Evolutionary conservation across 2,329 filamentous ascomycete species (phyloP), one percentile per base, ranked within the genome.

Genomic region (Iodosphaeria phyllophila): DNA sequence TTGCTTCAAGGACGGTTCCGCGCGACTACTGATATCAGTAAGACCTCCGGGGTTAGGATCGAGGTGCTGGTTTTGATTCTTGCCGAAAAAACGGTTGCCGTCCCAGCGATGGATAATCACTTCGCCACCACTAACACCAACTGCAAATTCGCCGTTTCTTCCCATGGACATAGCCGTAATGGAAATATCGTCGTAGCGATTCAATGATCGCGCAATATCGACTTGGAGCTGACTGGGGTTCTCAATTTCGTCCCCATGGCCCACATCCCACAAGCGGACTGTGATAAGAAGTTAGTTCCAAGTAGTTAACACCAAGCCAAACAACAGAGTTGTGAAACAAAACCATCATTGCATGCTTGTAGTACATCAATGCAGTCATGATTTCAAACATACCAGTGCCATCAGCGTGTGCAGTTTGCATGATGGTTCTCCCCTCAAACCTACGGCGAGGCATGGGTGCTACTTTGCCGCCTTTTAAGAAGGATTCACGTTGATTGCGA

Each of bases 221-320:
- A 92, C 71, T 50, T 98, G 86, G 13, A 95, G 54, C 26, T 80
- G 62, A 4, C 60, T 58, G 8, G 69, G 62, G 39, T 95, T 95
- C 47, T 98, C 89, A 25, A 98, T 77, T 40, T 93, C 80, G 42
- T 98, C 89, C 9, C 71, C 78, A 40, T 92, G 78, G 0, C 89
- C 89, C 12, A 75, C 69, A 48, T 98, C 89, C 83, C 84, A 98
- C 5, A 95, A 57, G 16, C 84, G 64, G n/a, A 98, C 60, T n/a
- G n/a, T n/a, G n/a, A n/a, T n/a, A n/a, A n/a, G n/a, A n/a, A n/a
- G n/a, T n/a, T n/a, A n/a, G n/a, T n/a, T n/a, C n/a, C n/a, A n/a
- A n/a, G n/a, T n/a, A n/a, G n/a, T n/a, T n/a, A n/a, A n/a, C n/a
- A n/a, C n/a, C n/a, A n/a, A n/a, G n/a, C n/a, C n/a, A n/a, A n/a